Evolutionary conservation across 495 filamentous ascomycete species (phyloP), one percentile per base, ranked within the genome.

Genomic region (Lichina pygmaea): DNA sequence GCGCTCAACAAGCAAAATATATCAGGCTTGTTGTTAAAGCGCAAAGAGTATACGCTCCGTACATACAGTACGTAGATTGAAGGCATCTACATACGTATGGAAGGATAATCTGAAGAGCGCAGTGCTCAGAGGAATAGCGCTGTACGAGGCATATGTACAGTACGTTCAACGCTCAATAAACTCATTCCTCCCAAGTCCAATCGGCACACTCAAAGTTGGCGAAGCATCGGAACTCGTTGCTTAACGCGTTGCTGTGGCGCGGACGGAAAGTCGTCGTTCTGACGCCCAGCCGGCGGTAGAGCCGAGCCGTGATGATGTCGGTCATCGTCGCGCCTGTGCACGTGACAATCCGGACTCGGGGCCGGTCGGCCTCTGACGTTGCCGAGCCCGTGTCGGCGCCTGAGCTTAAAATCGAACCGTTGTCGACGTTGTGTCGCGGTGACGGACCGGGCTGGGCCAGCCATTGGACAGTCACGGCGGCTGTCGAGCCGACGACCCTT

Each of bases 191-290:
- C 60, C 58, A 63, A 15, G 49, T 60, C 71, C 79, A 77, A 1
- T 48, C 54, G 7, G 55, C 58, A 48, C 70, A 63, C 56, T 80
- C 72, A 48, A 77, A 84, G 49, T 79, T 81, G 5, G 78, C 71
- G 49, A 81, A 84, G 55, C 78, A 83, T 49, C 69, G 62, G 54
- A 84, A 86, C 61, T 78, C 77, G 54, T 86, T 86, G 54, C 74
- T 75, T 39, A 86, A 57, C 12, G 62, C 73, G 46, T 74, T 72
- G 15, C 68, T 63, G 54, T 86, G 81, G 46, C 61, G 54, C 0
- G 72, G 72, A 47, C 76, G 67, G 52, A 68, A 72, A 12, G 63
- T 65, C 13, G 77, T 82, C 13, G 68, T 72, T 33, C 50, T 52
- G 8, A 69, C 51, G 1, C 68, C 68, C 30, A 64, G 56, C 15